phyloP scores from a whole-genome alignment of 257 asterid genomes.

The Orobanche coerulescens region DNA sequence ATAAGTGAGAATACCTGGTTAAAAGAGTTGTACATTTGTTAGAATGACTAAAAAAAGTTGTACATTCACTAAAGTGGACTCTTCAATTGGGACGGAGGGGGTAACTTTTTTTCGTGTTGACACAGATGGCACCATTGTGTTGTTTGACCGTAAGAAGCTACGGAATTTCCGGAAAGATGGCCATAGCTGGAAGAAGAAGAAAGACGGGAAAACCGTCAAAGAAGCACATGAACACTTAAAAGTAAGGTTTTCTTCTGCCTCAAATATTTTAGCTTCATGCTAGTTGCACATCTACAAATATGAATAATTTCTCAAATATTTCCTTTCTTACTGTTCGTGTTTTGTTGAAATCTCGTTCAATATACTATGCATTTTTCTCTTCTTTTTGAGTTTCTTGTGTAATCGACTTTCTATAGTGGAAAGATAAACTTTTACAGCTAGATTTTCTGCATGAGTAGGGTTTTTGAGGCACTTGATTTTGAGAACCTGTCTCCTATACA shows the following conservation, averaged over 20 bases:
- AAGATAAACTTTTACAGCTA: neutral
- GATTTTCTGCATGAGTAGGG: neutral
- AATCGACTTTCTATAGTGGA: neutral
- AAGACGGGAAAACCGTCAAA: constrained; percentile 73
- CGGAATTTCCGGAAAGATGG: constrained; percentile 75
- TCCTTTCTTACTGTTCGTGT: neutral
- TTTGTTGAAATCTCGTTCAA: neutral
- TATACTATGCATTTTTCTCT: neutral
- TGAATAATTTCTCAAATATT: neutral
- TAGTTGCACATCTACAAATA: neutral
- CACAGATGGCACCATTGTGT: constrained; percentile 58
- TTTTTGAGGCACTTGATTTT: neutral
- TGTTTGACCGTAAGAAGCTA: constrained; percentile 76
- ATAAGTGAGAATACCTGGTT: no score
- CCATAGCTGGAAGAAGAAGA: constrained; percentile 74
- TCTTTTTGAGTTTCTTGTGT: neutral
- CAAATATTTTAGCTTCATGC: neutral
- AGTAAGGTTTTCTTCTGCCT: constrained; percentile 31
- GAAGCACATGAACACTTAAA: constrained; percentile 82
- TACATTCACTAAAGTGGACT: no score
- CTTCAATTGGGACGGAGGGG: no score
- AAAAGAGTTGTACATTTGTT: no score
- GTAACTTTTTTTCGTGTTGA: constrained; percentile 11
- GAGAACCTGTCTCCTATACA: constrained; percentile 11
- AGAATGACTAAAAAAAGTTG: no score